Percentiles rank a stretch among this genome's conserved stretches.
phyloP scores from a whole-genome alignment of 495 filamentous ascomycete genomes.

The Annulohypoxylon stygium region DNA sequence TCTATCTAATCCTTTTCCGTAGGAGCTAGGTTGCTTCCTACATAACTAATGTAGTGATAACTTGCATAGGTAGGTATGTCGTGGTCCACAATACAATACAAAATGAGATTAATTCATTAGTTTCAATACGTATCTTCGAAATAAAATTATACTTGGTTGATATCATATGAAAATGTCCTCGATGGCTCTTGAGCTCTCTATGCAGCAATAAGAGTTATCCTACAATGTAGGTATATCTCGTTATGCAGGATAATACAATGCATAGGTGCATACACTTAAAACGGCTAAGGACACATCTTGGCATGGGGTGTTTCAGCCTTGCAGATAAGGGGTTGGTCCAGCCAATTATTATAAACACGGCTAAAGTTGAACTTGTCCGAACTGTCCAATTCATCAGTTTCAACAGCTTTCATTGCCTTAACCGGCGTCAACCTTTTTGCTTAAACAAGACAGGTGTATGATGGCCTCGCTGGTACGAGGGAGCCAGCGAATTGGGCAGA shows the following conservation, averaged over 20 bases:
- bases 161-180: neutral
- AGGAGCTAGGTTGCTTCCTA: no score
- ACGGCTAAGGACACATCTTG: conserved; percentile 18
- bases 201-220: neutral
- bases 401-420: conserved; percentile 17
- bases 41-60: no score
- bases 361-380: conserved; percentile 43
- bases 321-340: conserved; percentile 14
- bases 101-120: no score
- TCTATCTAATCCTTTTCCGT: no score
- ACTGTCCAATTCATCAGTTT: conserved; percentile 18
- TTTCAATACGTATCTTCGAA: no score
- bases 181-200: neutral
- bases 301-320: conserved; percentile 46
- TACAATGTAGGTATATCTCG: neutral
- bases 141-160: neutral
- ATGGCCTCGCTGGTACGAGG: conserved; percentile 49
- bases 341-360: conserved; percentile 38
- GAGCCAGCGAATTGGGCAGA: conserved; percentile 40
- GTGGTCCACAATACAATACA: no score
- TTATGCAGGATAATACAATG: neutral
- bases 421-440: conserved; percentile 11
- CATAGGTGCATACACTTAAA: conserved; percentile 7
- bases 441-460: conserved; percentile 25
- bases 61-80: no score